Conservation (phyloP, 2,329 filamentous ascomycete genomes). For the Colletotrichum musicola region DNA sequence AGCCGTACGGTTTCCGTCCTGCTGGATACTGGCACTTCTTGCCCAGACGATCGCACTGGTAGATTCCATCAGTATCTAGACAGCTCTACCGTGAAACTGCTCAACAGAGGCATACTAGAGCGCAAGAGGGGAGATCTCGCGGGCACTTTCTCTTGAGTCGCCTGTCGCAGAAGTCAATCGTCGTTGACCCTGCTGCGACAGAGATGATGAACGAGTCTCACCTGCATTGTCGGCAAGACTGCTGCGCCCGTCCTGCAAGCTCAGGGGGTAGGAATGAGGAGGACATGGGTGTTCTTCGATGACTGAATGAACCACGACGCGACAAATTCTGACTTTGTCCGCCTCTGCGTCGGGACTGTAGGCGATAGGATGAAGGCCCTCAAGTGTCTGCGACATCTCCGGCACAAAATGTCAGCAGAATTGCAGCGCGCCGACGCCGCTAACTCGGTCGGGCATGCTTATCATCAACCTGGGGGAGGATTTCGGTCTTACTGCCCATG, state of each 20-base stretch:
- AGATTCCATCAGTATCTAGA: no score
- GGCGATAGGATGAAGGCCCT: no score
- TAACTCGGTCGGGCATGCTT: not conserved
- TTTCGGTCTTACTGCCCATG: not conserved
- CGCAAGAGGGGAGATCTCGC: conserved; percentile 40
- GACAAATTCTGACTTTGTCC: no score
- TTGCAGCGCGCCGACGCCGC: not conserved
- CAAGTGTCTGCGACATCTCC: no score
- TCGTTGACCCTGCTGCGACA: not conserved
- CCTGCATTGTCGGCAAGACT: conserved; percentile 16
- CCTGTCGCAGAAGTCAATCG: not conserved
- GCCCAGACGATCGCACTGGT: conserved; percentile 42
- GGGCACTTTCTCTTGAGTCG: conserved; percentile 36
- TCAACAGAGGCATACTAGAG: conserved; percentile 36
- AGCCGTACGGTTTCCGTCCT: conserved; percentile 12
- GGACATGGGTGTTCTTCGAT: not conserved
- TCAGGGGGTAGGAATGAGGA: not conserved
- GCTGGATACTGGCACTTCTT: conserved; percentile 43
- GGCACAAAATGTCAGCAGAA: no score
- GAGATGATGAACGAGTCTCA: not conserved
- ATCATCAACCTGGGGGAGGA: not conserved
- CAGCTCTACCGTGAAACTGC: no score
- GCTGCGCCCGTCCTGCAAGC: not conserved
- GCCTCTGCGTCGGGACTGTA: not conserved
- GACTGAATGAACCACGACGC: no score